Evolutionary conservation across 2,329 filamentous ascomycete species (phyloP).

Genomic region (Penicillium carneum): DNA sequence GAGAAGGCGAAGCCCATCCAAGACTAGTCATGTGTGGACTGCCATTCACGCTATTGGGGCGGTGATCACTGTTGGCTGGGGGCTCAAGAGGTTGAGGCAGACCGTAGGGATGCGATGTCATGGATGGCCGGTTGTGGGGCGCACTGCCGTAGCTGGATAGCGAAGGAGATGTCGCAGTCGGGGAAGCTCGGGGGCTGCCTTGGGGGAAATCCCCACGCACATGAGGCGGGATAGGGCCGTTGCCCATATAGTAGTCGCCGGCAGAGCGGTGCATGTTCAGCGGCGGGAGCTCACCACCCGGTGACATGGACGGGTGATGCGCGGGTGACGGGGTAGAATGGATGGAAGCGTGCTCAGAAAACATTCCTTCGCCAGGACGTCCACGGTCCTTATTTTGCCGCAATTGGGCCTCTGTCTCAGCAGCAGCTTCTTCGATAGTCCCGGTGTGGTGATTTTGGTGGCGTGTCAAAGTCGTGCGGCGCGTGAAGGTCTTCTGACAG

Average conservation of each 20-base stretch:
- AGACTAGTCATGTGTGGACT: slow-evolving; percentile 85
- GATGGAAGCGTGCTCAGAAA: slow-evolving; percentile 55
- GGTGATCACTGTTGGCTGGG: slow-evolving; percentile 77
- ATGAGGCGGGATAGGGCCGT: slow-evolving; percentile 80
- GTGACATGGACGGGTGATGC: slow-evolving; percentile 83
- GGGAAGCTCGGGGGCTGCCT: slow-evolving; percentile 70
- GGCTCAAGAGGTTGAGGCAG: slow-evolving; percentile 84
- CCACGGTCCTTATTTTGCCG: slow-evolving; percentile 60
- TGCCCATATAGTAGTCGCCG: slow-evolving; percentile 79
- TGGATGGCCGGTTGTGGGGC: slow-evolving; percentile 60
- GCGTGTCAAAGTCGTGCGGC: slow-evolving; percentile 89
- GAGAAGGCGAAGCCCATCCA: slow-evolving; percentile 86
- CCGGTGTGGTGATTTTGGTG: slow-evolving; percentile 97
- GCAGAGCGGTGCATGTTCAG: slow-evolving; percentile 72
- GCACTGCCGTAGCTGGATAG: slow-evolving; percentile 65
- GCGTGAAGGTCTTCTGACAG: slow-evolving; percentile 97
- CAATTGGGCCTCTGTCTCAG: slow-evolving; percentile 83
- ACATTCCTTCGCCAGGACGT: slow-evolving; percentile 50
- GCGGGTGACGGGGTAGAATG: slow-evolving; percentile 78
- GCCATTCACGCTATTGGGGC: slow-evolving; percentile 74
- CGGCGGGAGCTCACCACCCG: slow-evolving; percentile 74
- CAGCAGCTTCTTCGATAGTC: slow-evolving; percentile 90
- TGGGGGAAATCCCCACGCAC: slow-evolving; percentile 77
- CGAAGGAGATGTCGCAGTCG: slow-evolving; percentile 69
- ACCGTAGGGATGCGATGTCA: slow-evolving; percentile 92